Conservation (phyloP, 208 protist species). For the Angomonas ambiguus region DNA sequence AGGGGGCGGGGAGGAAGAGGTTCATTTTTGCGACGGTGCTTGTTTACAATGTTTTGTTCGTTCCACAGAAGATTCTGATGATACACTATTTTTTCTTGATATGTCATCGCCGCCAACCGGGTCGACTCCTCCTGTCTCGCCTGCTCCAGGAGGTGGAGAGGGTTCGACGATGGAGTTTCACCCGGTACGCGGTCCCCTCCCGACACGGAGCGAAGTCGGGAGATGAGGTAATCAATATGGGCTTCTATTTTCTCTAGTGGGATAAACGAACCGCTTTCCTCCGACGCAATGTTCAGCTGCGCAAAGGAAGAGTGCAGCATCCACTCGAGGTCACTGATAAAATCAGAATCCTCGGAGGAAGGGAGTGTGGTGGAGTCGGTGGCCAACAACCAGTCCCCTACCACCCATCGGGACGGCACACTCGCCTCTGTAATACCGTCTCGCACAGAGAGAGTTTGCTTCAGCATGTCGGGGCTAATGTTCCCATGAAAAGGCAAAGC, state of each 20-base stretch:
- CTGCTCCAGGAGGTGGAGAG: neutral
- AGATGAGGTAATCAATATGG: slow-evolving; percentile 62
- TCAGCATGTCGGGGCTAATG: slow-evolving; percentile 57
- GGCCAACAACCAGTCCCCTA: slow-evolving; percentile 74
- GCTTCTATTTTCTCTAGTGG: slow-evolving; percentile 36
- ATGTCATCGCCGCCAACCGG: slow-evolving; percentile 16
- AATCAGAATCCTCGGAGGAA: slow-evolving; percentile 19
- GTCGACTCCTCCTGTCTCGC: neutral
- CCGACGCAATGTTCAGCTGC: slow-evolving; percentile 59
- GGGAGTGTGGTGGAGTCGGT: slow-evolving; percentile 16
- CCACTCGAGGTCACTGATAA: slow-evolving; percentile 70
- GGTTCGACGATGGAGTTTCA: neutral
- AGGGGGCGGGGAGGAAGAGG: slow-evolving; percentile 31
- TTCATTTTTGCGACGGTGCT: slow-evolving; percentile 35
- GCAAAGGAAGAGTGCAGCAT: slow-evolving; percentile 73
- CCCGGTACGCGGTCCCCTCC: neutral
- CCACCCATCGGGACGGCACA: slow-evolving; percentile 66
- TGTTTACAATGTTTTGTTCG: slow-evolving; percentile 48
- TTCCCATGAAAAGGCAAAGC: slow-evolving; percentile 66
- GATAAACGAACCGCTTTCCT: slow-evolving; percentile 34
- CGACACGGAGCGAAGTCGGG: slow-evolving; percentile 33
- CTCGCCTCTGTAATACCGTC: slow-evolving; percentile 53
- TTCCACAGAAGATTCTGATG: slow-evolving; percentile 49
- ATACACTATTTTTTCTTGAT: slow-evolving; percentile 39
- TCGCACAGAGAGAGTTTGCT: slow-evolving; percentile 61